These are phyloP conservation scores for Podila horticola DNA, from an alignment of 192 early-diverging fungal genomes.

Conservation along the genomic window DNA sequence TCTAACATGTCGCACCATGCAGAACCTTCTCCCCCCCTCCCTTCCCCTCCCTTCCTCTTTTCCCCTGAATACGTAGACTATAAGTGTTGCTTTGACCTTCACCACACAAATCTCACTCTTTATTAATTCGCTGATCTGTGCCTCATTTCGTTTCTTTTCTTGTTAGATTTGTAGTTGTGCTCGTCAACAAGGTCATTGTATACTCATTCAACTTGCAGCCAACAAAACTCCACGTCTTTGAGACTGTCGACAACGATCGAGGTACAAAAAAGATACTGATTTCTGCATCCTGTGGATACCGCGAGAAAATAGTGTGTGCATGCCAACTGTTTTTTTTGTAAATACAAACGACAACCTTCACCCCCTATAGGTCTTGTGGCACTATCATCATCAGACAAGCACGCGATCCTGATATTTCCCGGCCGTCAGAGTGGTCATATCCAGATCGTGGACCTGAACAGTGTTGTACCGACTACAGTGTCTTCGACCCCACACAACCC, in stretches of 20 bases:
- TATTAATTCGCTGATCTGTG: no score
- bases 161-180: slow-evolving; percentile 77
- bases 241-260: slow-evolving; percentile 83
- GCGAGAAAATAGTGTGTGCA: no score
- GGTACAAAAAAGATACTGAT: slow-evolving; percentile 41
- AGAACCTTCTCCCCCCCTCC: background rate
- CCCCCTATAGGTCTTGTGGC: slow-evolving; percentile 66
- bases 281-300: background rate
- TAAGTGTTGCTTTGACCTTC: no score
- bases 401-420: slow-evolving; percentile 85
- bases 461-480: slow-evolving; percentile 55
- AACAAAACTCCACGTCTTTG: slow-evolving; percentile 80
- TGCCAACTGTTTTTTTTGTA: no score
- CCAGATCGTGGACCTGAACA: slow-evolving; percentile 83
- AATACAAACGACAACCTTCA: background rate
- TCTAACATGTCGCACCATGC: no score
- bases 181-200: slow-evolving; percentile 82
- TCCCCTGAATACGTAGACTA: slow-evolving; percentile 4
- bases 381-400: slow-evolving; percentile 69
- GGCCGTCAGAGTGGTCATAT: slow-evolving; percentile 86
- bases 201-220: slow-evolving; percentile 80
- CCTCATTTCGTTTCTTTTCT: background rate
- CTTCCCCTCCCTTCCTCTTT: background rate
- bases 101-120: no score
- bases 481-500: slow-evolving; percentile 45